These are phyloP conservation scores for Sporopachydermia quercuum DNA, from an alignment of 805 yeast genomes.

Conservation along the genomic window DNA sequence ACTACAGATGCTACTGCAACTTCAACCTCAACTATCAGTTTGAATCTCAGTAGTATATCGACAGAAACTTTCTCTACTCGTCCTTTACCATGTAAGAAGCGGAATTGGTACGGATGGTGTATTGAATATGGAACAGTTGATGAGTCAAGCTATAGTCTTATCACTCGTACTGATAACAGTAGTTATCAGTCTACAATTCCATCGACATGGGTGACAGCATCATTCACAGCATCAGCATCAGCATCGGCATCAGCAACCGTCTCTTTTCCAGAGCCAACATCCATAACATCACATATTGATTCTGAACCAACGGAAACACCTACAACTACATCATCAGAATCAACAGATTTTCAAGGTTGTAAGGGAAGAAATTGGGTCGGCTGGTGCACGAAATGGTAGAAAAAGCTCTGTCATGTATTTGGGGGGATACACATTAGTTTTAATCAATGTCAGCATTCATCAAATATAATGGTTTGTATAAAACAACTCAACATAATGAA, in stretches of 20 bases:
- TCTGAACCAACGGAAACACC: background rate
- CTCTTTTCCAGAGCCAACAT: background rate
- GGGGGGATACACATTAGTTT: too few relatives aligned
- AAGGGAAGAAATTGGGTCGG: background rate
- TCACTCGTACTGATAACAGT: conserved; percentile 3
- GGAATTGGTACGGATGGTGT: conserved; percentile 62
- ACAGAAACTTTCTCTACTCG: conserved; percentile 12
- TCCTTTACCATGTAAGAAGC: conserved; percentile 33
- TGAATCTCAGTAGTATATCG: conserved; percentile 10
- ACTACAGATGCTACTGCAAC: conserved; percentile 20
- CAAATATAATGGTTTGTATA: too few relatives aligned
- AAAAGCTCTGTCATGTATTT: too few relatives aligned
- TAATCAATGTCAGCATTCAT: too few relatives aligned
- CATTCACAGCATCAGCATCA: too few relatives aligned
- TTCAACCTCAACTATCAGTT: conserved; percentile 22
- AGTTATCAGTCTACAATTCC: background rate
- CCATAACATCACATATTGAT: too few relatives aligned
- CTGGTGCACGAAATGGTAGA: conserved; percentile 1
- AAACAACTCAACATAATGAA: too few relatives aligned
- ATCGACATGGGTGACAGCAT: too few relatives aligned
- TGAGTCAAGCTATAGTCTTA: conserved; percentile 5
- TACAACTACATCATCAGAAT: background rate
- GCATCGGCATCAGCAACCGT: too few relatives aligned
- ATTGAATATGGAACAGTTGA: conserved; percentile 19
- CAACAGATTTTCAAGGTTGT: background rate